Evolutionary conservation across 2,329 filamentous ascomycete genomes (phyloP), one percentile per base, ranked within the genome.

Genomic region (Emydomyces testavorans): DNA sequence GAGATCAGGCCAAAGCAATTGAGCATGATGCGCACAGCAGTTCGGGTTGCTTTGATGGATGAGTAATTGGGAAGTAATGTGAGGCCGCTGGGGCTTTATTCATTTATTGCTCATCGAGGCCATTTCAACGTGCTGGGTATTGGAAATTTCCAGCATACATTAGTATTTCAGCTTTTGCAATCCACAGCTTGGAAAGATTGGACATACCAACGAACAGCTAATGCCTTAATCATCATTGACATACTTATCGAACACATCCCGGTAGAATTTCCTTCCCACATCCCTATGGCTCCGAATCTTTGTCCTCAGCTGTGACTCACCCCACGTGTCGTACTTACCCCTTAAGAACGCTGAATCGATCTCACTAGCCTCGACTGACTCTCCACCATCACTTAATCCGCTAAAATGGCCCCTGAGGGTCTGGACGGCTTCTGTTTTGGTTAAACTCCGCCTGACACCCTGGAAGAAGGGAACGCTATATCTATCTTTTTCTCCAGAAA

Each of bases 321-420:
- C 75, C 72, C 74, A 76, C 0, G 73, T 76, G 44, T 75, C 68
- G 50, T 75, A 76, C 32, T 63, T 65, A 0, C 72, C 72, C 10
- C 60, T 64, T 29, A 75, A 53, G 49, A 77, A 77, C 0, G 71
- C 62, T 28, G 72, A 74, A 50, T 76, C 73, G 37, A 77, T 64
- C 6, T 53, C 55, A 4, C 52, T 54, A 1, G 59, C 68, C 47
- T 68, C 66, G 0, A 57, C 60, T 2, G 65, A 65, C 52, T 69
- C 65, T 21, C 56, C 56, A 3, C 28, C 28, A 3, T 49, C 50
- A 45, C 48, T 52, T 6, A 48, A 49, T 0, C 46, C 43, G 5
- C 29, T 13, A 50, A 74, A 73, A 50, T 73, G 65, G 10, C 50
- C 56, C 16, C 57, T 58, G 31, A 75, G 51, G 1, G 62, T 56